Evolutionary conservation across 2,329 filamentous ascomycete genomes (phyloP).

Genomic region (Tolypocladium ophioglossoides): DNA sequence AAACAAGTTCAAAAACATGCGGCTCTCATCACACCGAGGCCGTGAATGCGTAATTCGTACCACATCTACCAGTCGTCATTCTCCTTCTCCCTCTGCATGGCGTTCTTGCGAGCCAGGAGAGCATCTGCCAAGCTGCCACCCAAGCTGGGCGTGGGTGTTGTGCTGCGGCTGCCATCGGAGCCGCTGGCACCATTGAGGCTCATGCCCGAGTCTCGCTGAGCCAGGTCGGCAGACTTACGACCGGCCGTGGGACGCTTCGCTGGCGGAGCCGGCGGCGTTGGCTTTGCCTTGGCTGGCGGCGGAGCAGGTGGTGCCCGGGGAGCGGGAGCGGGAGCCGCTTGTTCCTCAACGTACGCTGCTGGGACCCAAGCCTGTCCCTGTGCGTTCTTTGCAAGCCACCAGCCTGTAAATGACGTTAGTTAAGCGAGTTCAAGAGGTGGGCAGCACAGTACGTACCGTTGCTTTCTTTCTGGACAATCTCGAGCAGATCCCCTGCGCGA

Average conservation of each 20-base stretch:
- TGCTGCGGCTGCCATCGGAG: conserved; percentile 53
- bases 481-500: conserved; percentile 66
- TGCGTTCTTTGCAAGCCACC: conserved; percentile 82
- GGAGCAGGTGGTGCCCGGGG: conserved; percentile 57
- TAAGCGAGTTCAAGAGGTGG: background rate
- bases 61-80: conserved; percentile 56
- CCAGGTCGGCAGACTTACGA: conserved; percentile 59
- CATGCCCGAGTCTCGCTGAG: conserved; percentile 62
- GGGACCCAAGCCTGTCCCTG: conserved; percentile 83
- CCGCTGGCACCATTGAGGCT: conserved; percentile 47
- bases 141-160: conserved; percentile 60
- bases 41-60: background rate
- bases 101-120: conserved; percentile 64
- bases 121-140: conserved; percentile 69
- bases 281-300: conserved; percentile 46
- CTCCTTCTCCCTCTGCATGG: conserved; percentile 60
- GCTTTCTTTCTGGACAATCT: conserved; percentile 87
- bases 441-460: conserved; percentile 57
- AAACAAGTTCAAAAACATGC: background rate
- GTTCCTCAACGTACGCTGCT: conserved; percentile 86
- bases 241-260: conserved; percentile 65
- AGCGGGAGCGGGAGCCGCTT: conserved; percentile 50
- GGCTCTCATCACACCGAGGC: background rate
- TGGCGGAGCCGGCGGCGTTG: conserved; percentile 66
- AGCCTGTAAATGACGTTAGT: conserved; percentile 51